Evolutionary conservation across 306 rosid species (phyloP).

Genomic region (Casuarina cunninghamiana): DNA sequence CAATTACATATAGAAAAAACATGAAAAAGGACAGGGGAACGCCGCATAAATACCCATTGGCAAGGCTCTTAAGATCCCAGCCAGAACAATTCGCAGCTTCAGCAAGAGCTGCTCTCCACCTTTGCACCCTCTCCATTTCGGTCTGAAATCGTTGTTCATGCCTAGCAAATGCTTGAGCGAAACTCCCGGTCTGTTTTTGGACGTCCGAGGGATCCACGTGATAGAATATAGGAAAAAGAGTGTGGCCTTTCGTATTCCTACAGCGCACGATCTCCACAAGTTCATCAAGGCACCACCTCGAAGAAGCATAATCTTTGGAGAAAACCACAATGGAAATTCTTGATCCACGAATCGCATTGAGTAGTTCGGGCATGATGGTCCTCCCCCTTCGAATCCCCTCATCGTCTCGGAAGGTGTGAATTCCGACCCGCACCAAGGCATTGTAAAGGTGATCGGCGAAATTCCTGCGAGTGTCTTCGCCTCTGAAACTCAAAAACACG

Average conservation of each 20-base stretch:
- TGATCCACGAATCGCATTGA: background rate
- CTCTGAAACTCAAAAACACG: background rate
- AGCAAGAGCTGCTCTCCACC: slow-evolving; percentile 15
- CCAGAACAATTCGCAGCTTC: slow-evolving; percentile 13
- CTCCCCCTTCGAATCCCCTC: background rate
- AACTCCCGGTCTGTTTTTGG: background rate
- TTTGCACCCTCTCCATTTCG: background rate
- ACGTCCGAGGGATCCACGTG: background rate
- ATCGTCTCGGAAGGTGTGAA: background rate
- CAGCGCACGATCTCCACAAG: slow-evolving; percentile 2
- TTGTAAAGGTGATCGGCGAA: background rate
- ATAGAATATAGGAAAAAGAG: background rate
- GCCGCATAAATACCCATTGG: slow-evolving; percentile 13
- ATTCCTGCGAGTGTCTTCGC: too few species aligned
- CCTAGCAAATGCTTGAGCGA: background rate
- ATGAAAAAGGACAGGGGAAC: background rate
- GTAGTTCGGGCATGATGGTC: background rate
- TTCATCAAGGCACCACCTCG: slow-evolving; percentile 13
- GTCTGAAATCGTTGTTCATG: slow-evolving; percentile 2
- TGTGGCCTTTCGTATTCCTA: background rate
- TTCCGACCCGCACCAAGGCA: background rate
- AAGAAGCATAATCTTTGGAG: background rate
- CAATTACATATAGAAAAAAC: background rate
- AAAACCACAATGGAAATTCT: background rate
- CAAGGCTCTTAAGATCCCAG: slow-evolving; percentile 2